Evolutionary conservation across 371 early-diverging fungal genomes (phyloP), one percentile per base, ranked within the genome.

Genomic region (Mortierella sp.): DNA sequence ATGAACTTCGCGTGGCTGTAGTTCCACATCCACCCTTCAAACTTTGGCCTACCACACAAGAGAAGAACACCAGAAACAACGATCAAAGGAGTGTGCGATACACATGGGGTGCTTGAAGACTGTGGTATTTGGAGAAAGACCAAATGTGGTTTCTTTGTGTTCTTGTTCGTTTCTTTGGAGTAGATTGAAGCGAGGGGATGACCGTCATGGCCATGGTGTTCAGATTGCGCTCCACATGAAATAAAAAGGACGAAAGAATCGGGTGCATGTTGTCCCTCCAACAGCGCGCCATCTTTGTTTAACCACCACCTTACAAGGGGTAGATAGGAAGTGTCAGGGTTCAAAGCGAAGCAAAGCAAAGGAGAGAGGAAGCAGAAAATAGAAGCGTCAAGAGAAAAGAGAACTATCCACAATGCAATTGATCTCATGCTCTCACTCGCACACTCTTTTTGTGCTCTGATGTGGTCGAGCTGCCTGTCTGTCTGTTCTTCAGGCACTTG

Each of bases 101-200:
- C n/a, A n/a, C n/a, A n/a, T n/a, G 34, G 34, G 34, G 10, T 34
- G 34, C 10, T 34, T 34, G 34, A 34, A 34, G 21, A 38, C 30
- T 60, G 54, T 61, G 61, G 61, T 61, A 61, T 54, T 53, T 61
- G 43, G 43, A 18, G n/a, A 34, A 43, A 27, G 47, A 47, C 24
- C 43, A 26, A 61, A 61, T 61, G 61, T 61, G 61, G 61, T 61
- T 61, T 61, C 24, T 34, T 58, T 26, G n/a, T 34, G 34, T 34
- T 34, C 34, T 34, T 34, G 10, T 34, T 34, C 34, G 34, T 31
- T 58, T 19, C 21, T 48, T 48, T 47, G 31, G 31, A 46, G 26
- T 53, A 27, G 41, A n/a, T 48, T 48, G 48, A 23, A 48, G 46
- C 46, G 19, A 45, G 14, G 39, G n/a, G n/a, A n/a, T 45, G 46